Evolutionary conservation across 371 early-diverging fungal species (phyloP).

Genomic region (Saksenaea vasiformis): DNA sequence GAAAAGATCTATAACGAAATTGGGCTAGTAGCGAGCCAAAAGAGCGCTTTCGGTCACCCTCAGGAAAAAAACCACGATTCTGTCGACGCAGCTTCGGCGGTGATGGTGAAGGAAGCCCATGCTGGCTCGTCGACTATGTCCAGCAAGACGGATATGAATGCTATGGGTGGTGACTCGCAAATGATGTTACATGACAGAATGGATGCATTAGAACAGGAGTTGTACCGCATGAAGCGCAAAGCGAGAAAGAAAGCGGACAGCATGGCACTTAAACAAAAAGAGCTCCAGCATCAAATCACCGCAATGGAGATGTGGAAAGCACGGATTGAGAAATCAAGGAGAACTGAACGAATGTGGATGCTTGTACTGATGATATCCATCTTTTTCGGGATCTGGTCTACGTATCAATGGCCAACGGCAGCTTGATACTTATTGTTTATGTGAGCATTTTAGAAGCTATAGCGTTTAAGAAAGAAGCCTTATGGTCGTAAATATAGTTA

Average conservation of each 20-base stretch:
- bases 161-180: constrained; percentile 14
- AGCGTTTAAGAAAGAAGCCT: background rate
- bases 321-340: constrained; percentile 21
- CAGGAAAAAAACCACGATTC: background rate
- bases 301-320: constrained; percentile 28
- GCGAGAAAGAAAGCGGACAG: constrained; percentile 34
- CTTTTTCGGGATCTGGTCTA: constrained; percentile 11
- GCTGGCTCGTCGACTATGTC: constrained; percentile 7
- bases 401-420: background rate
- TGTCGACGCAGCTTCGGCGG: background rate
- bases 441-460: background rate
- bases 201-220: constrained; percentile 45
- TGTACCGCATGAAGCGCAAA: constrained; percentile 35
- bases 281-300: constrained; percentile 28
- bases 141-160: constrained; percentile 1
- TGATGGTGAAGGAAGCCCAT: background rate
- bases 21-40: background rate
- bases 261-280: constrained; percentile 19
- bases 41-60: background rate
- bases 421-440: background rate
- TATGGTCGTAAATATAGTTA: background rate
- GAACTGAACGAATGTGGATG: constrained; percentile 43
- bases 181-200: constrained; percentile 49
- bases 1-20: constrained; percentile 40
- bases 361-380: constrained; percentile 22